Evolutionary conservation across 192 early-diverging fungal species (phyloP), one percentile per base, ranked within the genome.

Genomic region (Backusella circina): DNA sequence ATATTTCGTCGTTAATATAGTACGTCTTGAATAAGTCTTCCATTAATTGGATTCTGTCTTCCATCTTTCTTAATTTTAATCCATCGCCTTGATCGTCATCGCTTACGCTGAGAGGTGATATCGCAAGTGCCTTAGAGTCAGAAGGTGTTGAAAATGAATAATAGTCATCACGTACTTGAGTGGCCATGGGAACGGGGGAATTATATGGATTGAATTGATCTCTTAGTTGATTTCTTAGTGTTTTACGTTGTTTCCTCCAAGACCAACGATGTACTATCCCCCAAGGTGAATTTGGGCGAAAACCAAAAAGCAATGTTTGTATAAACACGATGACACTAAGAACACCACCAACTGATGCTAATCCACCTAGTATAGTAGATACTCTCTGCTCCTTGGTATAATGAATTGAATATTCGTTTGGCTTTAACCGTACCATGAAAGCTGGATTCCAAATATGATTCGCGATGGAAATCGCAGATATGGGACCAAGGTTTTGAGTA

Each of bases 261-360:
- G 73, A 74, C 73, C 73, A 74, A 23, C 65, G 73, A 67, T 67
- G 65, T 28, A 67, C 64, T 36, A 74, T 65, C 15, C 73, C 65
- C 73, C 73, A 74, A 7, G 65, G 65, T 13, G 73, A 74, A 47
- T 65, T 39, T 41, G 39, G 73, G 67, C 73, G 73, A 12, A 31
- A 66, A 44, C 65, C 73, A 50, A 74, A 74, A 9, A 74, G 39
- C 41, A 61, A 67, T 4, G 65, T 37, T 21, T 74, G 65, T 2
- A 74, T 12, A 18, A 38, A 65, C 18, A 74, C 44, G 1, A 44
- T 26, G 7, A 47, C 35, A 67, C 65, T 65, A 2, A 74, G 16
- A 9, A 67, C 39, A 74, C 65, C 73, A 67, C 73, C 73, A 23
- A 31, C 30, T 10, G 38, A 67, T 66, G 64, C 73, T 32, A 74